Base-by-base conservation (phyloP, 2,329 filamentous ascomycete species). In the Pseudogymnoascus sp. region DNA sequence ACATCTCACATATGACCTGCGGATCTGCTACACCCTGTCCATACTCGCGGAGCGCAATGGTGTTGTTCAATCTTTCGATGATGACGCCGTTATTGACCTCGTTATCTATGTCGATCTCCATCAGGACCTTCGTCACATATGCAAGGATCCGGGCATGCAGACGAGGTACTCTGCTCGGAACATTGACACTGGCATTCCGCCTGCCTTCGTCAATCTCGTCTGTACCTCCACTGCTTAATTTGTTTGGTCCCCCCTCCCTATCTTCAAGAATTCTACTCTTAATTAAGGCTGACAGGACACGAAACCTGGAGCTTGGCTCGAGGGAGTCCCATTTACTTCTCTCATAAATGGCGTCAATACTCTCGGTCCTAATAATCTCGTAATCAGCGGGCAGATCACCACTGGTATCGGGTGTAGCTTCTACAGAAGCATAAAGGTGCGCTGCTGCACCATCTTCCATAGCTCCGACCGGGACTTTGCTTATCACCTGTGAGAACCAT, bases 1-100 rank as follows among this genome's bases (percentile, higher is more conserved):
- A 66, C 60, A 67, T 58, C 29, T 67, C 64, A 9, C 58, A 59
- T 36, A 67, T 45, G 6, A 67, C 58, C 33, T 62, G 62, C 45
- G 65, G 64, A 37, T 65, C 63, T 3, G 60, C 25, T 5, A 45
- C 29, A 18, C 60, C 64, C 55, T 67, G 61, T 2, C 60, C 64
- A 35, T 65, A 66, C 29, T 64, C 60, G 29, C 65, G 62, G 9
- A 67, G 61, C 29, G 64, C 60, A 18, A 66, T 7, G 8, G 63
- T 48, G 12, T 35, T 60, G 13, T 61, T 60, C 21, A 62, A 42
- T 59, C 21, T 42, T 27, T 62, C 58, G 55, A 62, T 36, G 37
- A 61, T 60, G 18, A 58, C 59, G n/a, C 48, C 45, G 2, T 15
- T 29, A 8, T 42, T 36, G 10, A 29, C 58, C 13, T 36, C 45